These are phyloP conservation scores for Debaryomyces coudertii DNA, from an alignment of 1,139 yeast species.

Conservation along the genomic window DNA sequence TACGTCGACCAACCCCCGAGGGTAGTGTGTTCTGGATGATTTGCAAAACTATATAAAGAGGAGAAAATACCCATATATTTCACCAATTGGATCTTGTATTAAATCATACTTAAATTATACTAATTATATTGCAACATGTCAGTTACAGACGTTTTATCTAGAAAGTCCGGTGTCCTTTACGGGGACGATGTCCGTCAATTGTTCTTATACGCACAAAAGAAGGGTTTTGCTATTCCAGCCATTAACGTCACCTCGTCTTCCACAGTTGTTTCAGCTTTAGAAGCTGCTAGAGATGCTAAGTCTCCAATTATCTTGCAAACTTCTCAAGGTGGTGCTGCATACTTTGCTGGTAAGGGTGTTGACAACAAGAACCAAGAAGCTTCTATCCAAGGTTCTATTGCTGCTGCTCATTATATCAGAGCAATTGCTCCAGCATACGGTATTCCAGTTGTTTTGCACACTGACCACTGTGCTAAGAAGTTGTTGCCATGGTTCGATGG, in stretches of 20 bases:
- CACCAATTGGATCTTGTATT: not conserved
- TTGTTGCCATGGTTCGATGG: conserved; percentile 99
- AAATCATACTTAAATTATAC: conserved; percentile 6
- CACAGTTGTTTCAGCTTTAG: conserved; percentile 94
- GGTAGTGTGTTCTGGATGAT: conserved; percentile 5
- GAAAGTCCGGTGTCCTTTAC: conserved; percentile 97
- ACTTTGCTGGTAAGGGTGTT: conserved; percentile 99
- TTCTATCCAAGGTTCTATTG: conserved; percentile 91
- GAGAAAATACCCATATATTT: conserved; percentile 8
- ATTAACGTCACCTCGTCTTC: conserved; percentile 97
- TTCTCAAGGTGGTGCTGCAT: conserved; percentile 99
- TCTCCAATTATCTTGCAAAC: conserved; percentile 96
- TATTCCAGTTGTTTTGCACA: conserved; percentile 94
- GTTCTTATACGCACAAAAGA: conserved; percentile 90
- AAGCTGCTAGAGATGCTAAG: conserved; percentile 96
- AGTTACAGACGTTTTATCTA: conserved; percentile 67
- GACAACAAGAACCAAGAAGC: conserved; percentile 91
- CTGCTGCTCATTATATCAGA: conserved; percentile 98
- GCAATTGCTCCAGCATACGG: conserved; percentile 96
- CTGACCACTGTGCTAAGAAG: conserved; percentile 99
- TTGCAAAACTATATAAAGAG: conserved; percentile 13
- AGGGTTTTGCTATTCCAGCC: conserved; percentile 97
- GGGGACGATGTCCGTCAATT: conserved; percentile 96
- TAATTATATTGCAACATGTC: conserved; percentile 30
- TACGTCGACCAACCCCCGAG: conserved; percentile 11